Evolutionary conservation across 768 basidiomycete genomes (phyloP).

Genomic region (Mycena metata): DNA sequence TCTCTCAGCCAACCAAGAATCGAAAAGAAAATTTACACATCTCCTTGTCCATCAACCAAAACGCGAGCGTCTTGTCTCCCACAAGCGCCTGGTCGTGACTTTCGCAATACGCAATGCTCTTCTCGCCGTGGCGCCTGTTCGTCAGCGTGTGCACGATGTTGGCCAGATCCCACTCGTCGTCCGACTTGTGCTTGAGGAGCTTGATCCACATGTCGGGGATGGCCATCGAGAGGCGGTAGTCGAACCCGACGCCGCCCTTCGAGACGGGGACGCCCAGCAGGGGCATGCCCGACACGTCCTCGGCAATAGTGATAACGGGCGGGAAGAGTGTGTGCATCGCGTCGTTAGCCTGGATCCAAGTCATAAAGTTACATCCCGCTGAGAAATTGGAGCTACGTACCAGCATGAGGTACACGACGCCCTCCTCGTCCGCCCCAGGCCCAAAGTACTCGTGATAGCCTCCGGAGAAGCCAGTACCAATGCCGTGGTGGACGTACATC

Average conservation of each 20-base stretch:
- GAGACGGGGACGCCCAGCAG: conserved; percentile 85
- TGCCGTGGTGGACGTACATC: conserved; percentile 99
- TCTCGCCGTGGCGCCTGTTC: conserved; percentile 91
- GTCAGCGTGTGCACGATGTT: conserved; percentile 91
- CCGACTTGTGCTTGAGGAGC: conserved; percentile 90
- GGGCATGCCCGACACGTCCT: conserved; percentile 99
- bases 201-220: conserved; percentile 99
- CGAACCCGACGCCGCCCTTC: conserved; percentile 95
- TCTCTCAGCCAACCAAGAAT: background rate
- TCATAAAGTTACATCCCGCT: conserved; percentile 22
- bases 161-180: conserved; percentile 90
- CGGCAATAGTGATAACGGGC: conserved; percentile 89
- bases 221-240: conserved; percentile 98
- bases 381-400: conserved; percentile 60
- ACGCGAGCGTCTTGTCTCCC: conserved; percentile 98
- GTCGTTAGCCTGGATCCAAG: conserved; percentile 84
- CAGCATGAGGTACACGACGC: conserved; percentile 96
- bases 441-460: conserved; percentile 99
- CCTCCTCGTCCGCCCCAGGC: conserved; percentile 84
- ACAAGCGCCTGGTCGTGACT: conserved; percentile 99
- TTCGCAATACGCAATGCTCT: conserved; percentile 93
- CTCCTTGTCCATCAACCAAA: conserved; percentile 99
- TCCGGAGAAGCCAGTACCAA: conserved; percentile 97
- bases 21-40: conserved; percentile 80
- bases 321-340: conserved; percentile 88